Conservation (phyloP, 305 asterid species). For the Solanum chacoense region DNA sequence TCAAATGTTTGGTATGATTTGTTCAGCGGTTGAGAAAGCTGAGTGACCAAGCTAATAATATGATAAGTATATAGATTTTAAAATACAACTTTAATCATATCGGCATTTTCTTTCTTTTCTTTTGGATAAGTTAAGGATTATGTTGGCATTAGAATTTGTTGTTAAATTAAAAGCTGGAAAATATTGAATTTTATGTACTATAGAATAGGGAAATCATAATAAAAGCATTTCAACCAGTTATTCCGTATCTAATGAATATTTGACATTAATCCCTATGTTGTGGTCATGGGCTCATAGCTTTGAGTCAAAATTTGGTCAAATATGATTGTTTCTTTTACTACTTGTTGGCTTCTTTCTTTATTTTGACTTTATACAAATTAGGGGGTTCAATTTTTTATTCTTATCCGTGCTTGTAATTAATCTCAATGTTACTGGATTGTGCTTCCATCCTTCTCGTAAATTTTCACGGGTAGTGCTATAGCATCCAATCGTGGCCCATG, state of each 20-base stretch:
- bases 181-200: not conserved
- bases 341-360: not conserved
- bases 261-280: not conserved
- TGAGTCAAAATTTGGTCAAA: not conserved
- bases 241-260: not conserved
- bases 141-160: not conserved
- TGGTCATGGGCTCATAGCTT: not conserved
- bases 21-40: constrained; percentile 90
- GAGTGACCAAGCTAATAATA: constrained; percentile 81
- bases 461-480: not conserved
- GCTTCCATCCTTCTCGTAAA: not conserved
- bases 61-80: constrained; percentile 79
- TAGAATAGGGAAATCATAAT: not conserved
- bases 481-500: not conserved
- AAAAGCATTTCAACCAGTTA: not conserved
- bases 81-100: constrained; percentile 16
- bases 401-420: not conserved
- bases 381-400: not conserved
- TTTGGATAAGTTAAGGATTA: not conserved
- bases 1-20: constrained; percentile 24
- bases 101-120: not conserved
- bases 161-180: not conserved
- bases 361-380: not conserved
- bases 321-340: constrained; percentile 24
- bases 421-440: not conserved